phyloP scores from a whole-genome alignment of 345 rosid genomes.

The Lepidium sativum region DNA sequence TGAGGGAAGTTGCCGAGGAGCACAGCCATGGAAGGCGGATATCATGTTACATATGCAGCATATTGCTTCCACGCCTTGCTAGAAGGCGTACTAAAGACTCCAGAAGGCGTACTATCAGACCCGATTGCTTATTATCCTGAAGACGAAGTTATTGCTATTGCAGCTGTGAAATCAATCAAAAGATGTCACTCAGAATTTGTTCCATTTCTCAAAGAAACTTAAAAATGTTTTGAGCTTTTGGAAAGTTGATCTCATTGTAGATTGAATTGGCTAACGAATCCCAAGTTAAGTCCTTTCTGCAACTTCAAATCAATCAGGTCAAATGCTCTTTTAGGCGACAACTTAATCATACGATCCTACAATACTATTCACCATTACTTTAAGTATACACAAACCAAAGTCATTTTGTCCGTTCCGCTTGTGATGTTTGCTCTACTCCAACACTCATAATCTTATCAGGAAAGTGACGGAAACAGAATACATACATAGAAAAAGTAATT shows the following conservation, averaged over 20 bases:
- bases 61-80: slow-evolving; percentile 83
- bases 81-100: slow-evolving; percentile 73
- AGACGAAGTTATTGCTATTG: slow-evolving; percentile 49
- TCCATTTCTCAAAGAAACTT: slow-evolving; percentile 40
- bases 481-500: background rate
- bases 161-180: slow-evolving; percentile 47
- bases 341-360: background rate
- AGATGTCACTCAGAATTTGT: slow-evolving; percentile 33
- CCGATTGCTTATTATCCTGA: slow-evolving; percentile 69
- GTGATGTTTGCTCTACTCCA: background rate
- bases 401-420: background rate
- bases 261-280: background rate
- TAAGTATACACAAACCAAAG: background rate
- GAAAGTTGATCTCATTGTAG: background rate
- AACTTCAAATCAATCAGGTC: background rate
- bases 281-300: background rate
- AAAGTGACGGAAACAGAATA: background rate
- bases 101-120: slow-evolving; percentile 41
- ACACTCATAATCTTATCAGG: background rate
- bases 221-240: slow-evolving; percentile 7
- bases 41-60: slow-evolving; percentile 81
- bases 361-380: background rate
- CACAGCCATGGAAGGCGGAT: slow-evolving; percentile 75
- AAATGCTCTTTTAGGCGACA: background rate
- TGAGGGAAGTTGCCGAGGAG: slow-evolving; percentile 38